Evolutionary conservation across 805 yeast species (phyloP), one percentile per base, ranked within the genome.

Genomic region (Vanderwaltozyma yarrowii): DNA sequence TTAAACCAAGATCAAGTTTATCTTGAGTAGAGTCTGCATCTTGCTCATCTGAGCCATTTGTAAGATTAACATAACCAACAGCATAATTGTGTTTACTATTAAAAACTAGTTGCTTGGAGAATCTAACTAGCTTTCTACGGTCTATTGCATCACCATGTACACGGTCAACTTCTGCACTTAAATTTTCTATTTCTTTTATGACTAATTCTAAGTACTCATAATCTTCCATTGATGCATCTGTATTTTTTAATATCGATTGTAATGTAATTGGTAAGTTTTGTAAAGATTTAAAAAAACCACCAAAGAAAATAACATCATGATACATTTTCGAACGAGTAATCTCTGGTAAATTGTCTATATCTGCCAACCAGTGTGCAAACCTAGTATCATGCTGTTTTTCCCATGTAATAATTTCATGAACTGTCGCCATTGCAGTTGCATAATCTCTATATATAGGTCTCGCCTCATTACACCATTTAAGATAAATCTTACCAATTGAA

Each of bases 201-300:
- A 84, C 80, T 35, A 70, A 64, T 2, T 67, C 61, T 17, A 81
- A 52, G 16, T 72, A 60, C 11, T 62, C 60, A 44, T 66, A 69
- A 48, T 82, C 87, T 8, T 71, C 69, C 35, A 74, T 65, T 4
- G 67, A 62, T 16, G 62, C 63, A 8, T 64, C 62, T 0, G 76
- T 70, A 37, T 63, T 60, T 45, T 76, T 73, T 26, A 71, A 52
- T 26, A 83, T 73, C 15, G 84, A 80, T 11, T 60, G 54, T 15
- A 83, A 64, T 21, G 83, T 78, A 18, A 83, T 63, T 1, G 83
- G 78, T 38, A 81, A 65, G 33, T 78, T 62, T 30, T 74, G 74
- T 15, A 75, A 54, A 5, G 77, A 69, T 5, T 74, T 74, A 36
- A 73, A 65, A 33, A 74, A 73, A 1, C 79, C 74, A 28, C 73